phyloP scores from a whole-genome alignment of 1,139 yeast species.

The Geotrichum phurueaensis region DNA sequence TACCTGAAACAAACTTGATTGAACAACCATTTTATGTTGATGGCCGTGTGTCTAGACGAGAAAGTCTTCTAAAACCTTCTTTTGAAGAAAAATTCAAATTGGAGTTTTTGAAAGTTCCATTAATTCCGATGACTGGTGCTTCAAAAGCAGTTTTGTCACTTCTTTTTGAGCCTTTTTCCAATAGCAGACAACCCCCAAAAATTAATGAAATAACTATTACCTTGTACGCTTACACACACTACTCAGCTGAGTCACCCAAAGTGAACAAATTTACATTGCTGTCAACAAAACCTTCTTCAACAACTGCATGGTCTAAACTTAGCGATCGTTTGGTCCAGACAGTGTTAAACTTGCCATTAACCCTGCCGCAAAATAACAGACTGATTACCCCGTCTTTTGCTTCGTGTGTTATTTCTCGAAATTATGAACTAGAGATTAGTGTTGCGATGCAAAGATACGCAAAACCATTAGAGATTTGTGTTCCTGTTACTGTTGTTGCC shows the following conservation, averaged over 20 bases:
- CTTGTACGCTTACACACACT: not conserved
- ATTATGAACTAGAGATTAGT: not conserved
- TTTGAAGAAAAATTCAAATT: not conserved
- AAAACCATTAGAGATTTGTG: not conserved
- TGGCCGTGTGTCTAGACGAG: not conserved
- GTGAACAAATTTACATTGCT: not conserved
- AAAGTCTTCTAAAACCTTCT: not conserved
- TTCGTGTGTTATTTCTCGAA: slow-evolving; percentile 1
- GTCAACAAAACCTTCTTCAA: not conserved
- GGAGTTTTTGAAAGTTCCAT: not conserved
- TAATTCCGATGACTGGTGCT: not conserved
- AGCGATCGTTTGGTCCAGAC: not conserved
- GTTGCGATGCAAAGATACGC: not conserved
- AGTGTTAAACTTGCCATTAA: not conserved
- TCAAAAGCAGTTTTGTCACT: not conserved
- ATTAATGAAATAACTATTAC: not conserved
- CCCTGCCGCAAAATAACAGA: not conserved
- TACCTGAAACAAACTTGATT: not conserved
- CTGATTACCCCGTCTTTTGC: slow-evolving; percentile 1
- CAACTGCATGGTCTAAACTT: not conserved
- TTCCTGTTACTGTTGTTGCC: slow-evolving; percentile 1
- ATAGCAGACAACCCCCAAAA: not conserved
- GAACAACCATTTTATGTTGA: not conserved
- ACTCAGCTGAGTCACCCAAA: not conserved
- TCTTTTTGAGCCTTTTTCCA: not conserved